A percentile compares a stretch with the other conserved stretches of the same genome.
These are phyloP conservation scores for Brasilioporus rufonigricans DNA, from an alignment of 768 basidiomycete species.

Conservation along the genomic window DNA sequence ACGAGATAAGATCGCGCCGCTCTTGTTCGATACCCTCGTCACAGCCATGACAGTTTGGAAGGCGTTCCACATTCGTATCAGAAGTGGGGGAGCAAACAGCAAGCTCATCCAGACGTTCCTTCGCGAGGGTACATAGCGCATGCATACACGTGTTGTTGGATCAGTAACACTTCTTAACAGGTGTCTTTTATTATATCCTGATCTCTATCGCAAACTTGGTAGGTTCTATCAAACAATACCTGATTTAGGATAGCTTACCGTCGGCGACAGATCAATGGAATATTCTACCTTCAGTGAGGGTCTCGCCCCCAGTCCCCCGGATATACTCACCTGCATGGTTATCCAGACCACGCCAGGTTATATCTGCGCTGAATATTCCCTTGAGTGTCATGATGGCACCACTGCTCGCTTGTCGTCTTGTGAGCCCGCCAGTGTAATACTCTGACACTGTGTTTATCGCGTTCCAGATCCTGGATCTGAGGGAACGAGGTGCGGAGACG, in stretches of 20 bases:
- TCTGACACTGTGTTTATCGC: conserved; percentile 4
- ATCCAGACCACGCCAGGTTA: conserved; percentile 70
- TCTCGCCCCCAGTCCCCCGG: background rate
- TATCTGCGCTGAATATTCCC: conserved; percentile 82
- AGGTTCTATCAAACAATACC: conserved; percentile 11
- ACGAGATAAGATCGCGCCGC: conserved; percentile 65
- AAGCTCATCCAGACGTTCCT: conserved; percentile 81
- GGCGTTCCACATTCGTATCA: conserved; percentile 72
- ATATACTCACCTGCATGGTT: conserved; percentile 12
- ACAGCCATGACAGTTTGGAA: conserved; percentile 81
- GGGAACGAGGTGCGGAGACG: conserved; percentile 78
- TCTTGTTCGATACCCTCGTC: conserved; percentile 77
- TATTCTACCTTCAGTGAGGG: conserved; percentile 80
- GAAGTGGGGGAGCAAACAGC: conserved; percentile 73
- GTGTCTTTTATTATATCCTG: conserved; percentile 81
- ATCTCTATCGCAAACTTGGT: conserved; percentile 85
- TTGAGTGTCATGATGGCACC: conserved; percentile 83
- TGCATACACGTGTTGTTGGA: background rate
- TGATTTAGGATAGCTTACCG: conserved; percentile 1
- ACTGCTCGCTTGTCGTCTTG: conserved; percentile 75
- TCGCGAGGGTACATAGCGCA: conserved; percentile 57
- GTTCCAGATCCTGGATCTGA: conserved; percentile 74
- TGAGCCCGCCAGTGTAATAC: conserved; percentile 29
- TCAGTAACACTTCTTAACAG: conserved; percentile 23
- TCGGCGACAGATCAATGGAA: conserved; percentile 60